Base-by-base conservation (phyloP, 1,284 basidiomycete genomes). In the Apiotrichum gracile region DNA sequence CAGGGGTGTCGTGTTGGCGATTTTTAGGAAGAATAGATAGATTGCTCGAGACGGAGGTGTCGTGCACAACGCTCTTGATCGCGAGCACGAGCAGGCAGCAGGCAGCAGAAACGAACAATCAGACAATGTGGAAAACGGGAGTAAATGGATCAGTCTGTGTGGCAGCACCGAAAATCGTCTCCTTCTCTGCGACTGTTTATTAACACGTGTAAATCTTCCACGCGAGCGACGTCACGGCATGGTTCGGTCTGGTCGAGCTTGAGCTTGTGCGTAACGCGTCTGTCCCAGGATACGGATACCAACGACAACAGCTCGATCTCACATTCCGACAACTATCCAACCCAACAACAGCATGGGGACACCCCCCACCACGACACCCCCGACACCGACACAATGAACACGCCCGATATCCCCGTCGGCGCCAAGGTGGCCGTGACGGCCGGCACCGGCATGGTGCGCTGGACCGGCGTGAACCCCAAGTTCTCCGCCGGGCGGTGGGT, bases 401-500 rank as follows among this genome's bases (percentile, higher is more conserved):
- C 66, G 17, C 55, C 54, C 22, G 71, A 73, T 54, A 64, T 64
- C 44, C 68, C 70, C 22, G 45, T 73, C 31, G 72, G 70, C 41
- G 66, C 70, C 4, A 66, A 64, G 47, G 91, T 93, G 14, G 81
- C 85, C 54, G 82, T 91, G 47, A 75, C 85, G 1, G 83, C 85
- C 40, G 93, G 91, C 14, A 80, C 82, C 46, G 96, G 96, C 10
- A 78, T 85, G 49, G 87, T 97, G 29, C 82, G 91, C 44, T 99
- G 93, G 79, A 82, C 81, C 40, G 96, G 96, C 0, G 69, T 83
- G 46, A 91, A 77, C 55, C 81, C 96, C 0, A 81, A 82, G 4
- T 98, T 98, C 71, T 83, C 90, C 16, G 72, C 83, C 2, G 96
- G 96, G 0, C 87, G 87, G 76, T 98, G 96, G 96, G 82, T 97